Evolutionary conservation across 2,329 filamentous ascomycete genomes (phyloP).

Genomic region (Talaromyces marneffei): DNA sequence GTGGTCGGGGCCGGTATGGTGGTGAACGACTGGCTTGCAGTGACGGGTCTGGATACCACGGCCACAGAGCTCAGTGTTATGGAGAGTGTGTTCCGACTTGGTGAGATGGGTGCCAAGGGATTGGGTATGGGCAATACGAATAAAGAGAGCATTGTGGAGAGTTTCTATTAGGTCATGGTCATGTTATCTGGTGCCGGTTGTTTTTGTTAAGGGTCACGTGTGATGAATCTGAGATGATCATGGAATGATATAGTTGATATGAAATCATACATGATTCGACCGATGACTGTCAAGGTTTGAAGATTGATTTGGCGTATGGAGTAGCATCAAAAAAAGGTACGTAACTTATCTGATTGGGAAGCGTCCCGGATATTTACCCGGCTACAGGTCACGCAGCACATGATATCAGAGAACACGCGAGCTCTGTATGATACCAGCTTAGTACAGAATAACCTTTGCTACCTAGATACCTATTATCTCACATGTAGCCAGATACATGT

Average conservation of each 20-base stretch:
- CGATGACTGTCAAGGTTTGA: background rate
- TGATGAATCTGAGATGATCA: background rate
- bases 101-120: slow-evolving; percentile 66
- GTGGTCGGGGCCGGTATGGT: slow-evolving; percentile 98
- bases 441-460: background rate
- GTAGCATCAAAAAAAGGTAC: background rate
- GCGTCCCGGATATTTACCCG: background rate
- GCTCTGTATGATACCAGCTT: background rate
- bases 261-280: background rate
- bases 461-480: background rate
- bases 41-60: slow-evolving; percentile 88
- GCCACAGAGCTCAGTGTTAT: slow-evolving; percentile 96
- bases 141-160: slow-evolving; percentile 98
- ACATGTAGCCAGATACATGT: too few relatives aligned
- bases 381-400: background rate
- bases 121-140: slow-evolving; percentile 53
- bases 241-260: background rate
- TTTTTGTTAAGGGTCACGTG: background rate
- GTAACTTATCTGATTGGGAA: background rate
- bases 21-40: slow-evolving; percentile 95
- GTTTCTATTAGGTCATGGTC: slow-evolving; percentile 69
- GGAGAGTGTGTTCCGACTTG: slow-evolving; percentile 90
- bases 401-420: background rate
- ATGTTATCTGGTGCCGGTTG: background rate
- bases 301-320: background rate